Evolutionary conservation across 1,284 basidiomycete species (phyloP).

Genomic region (Melampsora medusae): DNA sequence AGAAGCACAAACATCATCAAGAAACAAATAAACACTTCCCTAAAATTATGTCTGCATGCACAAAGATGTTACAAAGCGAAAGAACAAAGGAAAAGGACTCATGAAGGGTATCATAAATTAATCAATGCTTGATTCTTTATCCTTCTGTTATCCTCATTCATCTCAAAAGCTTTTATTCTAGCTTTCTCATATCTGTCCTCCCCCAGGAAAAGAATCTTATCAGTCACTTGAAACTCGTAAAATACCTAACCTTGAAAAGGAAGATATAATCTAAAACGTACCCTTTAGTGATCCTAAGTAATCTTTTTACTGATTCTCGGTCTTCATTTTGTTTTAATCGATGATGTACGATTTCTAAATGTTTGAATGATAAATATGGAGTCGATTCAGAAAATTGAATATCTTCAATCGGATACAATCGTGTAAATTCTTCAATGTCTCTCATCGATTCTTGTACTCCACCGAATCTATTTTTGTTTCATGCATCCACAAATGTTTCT

Average conservation of each 20-base stretch:
- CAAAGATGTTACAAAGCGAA: no score
- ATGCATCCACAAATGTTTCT: background rate
- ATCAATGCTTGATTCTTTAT: background rate
- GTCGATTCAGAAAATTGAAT: slow-evolving; percentile 2
- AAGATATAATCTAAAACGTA: background rate
- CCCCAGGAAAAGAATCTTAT: background rate
- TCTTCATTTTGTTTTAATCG: slow-evolving; percentile 31
- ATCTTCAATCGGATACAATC: slow-evolving; percentile 23
- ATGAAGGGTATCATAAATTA: no score
- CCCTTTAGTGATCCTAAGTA: slow-evolving; percentile 35
- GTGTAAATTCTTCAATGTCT: slow-evolving; percentile 24
- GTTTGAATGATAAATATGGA: slow-evolving; percentile 38
- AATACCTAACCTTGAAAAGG: background rate
- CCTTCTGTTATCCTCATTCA: slow-evolving; percentile 17
- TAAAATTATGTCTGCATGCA: no score
- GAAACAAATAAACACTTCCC: no score
- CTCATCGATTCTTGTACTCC: slow-evolving; percentile 32
- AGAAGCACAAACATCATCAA: no score
- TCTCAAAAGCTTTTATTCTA: slow-evolving; percentile 19
- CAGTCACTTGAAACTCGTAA: background rate
- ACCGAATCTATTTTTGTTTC: slow-evolving; percentile 25
- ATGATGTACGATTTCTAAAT: slow-evolving; percentile 41
- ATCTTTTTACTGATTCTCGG: background rate
- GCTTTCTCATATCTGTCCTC: slow-evolving; percentile 35
- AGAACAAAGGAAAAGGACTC: no score